These are phyloP conservation scores for Lichtheimia corymbifera DNA, from an alignment of 371 early-diverging fungal genomes.

Conservation along the genomic window DNA sequence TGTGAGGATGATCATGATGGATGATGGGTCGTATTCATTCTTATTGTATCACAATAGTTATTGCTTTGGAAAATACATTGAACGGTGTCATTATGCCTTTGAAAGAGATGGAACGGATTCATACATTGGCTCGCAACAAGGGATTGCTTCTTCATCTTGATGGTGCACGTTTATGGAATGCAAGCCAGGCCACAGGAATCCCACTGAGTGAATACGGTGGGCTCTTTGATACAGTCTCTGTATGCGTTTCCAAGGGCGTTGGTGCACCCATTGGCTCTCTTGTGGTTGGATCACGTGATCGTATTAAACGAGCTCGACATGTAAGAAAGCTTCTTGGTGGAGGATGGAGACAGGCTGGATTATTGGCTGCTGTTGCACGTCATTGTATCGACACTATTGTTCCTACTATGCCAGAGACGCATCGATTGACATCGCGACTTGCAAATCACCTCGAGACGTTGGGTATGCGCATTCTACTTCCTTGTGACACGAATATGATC, in stretches of 20 bases:
- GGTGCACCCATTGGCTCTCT: conserved; percentile 93
- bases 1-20: not conserved
- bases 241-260: conserved; percentile 87
- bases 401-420: conserved; percentile 68
- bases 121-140: conserved; percentile 50
- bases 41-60: conserved; percentile 32
- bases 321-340: conserved; percentile 90
- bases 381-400: conserved; percentile 68
- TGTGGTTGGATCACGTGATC: conserved; percentile 60
- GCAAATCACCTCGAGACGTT: conserved; percentile 54
- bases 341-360: conserved; percentile 90
- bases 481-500: conserved; percentile 89
- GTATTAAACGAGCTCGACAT: conserved; percentile 79
- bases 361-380: conserved; percentile 73
- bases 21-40: not conserved
- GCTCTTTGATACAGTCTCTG: conserved; percentile 79
- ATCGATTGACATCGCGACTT: conserved; percentile 64
- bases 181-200: conserved; percentile 67
- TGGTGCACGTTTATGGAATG: conserved; percentile 94
- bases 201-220: conserved; percentile 67
- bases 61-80: conserved; percentile 89
- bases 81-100: conserved; percentile 81
- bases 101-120: conserved; percentile 70
- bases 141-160: conserved; percentile 79
- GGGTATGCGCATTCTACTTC: conserved; percentile 64